Evolutionary conservation across 2,329 filamentous ascomycete genomes (phyloP), one percentile per base, ranked within the genome.

Genomic region (Fusarium stilboides): DNA sequence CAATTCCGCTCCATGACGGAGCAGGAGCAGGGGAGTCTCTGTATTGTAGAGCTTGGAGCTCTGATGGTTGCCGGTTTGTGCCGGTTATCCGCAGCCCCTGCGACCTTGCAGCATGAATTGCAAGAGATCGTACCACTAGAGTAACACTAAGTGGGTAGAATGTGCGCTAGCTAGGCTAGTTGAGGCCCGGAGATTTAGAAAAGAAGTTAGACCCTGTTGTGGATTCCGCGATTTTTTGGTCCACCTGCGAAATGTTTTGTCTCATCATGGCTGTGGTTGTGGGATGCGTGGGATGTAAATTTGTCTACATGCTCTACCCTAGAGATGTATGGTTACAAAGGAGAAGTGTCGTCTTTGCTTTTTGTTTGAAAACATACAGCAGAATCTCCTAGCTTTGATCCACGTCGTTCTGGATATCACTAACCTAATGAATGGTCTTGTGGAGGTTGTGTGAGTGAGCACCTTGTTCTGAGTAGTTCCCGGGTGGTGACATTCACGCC

Each of bases 31-130:
- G 50, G 65, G 60, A 68, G 65, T 65, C 49, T 65, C 26, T 37
- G 60, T 57, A 55, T 56, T 65, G 45, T 47, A 65, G 36, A 68
- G 64, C 31, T 39, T 49, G 63, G 55, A 63, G 28, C 33, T 45
- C 22, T 13, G 39, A 15, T 45, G 43, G 26, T 42, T 40, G 15
- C 50, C 60, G 60, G 24, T 26, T 36, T 69, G 19, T 69, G 66
- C 66, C 66, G 66, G 58, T 54, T 63, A 62, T 45, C 66, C 66
- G 61, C 33, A 33, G 33, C 42, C 61, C 61, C 26, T 64, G 64
- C 44, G 20, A 46, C 9, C 5, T 37, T 52, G 24, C 55, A 55
- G 26, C 28, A 31, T 31, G 3, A 31, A 13, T 37, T 42, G 45
- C 20, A 36, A 22, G 37, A 26, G 20, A 43, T 62, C 28, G 49